phyloP scores from a whole-genome alignment of 768 basidiomycete species.

The Psilocybe tampanensis region DNA sequence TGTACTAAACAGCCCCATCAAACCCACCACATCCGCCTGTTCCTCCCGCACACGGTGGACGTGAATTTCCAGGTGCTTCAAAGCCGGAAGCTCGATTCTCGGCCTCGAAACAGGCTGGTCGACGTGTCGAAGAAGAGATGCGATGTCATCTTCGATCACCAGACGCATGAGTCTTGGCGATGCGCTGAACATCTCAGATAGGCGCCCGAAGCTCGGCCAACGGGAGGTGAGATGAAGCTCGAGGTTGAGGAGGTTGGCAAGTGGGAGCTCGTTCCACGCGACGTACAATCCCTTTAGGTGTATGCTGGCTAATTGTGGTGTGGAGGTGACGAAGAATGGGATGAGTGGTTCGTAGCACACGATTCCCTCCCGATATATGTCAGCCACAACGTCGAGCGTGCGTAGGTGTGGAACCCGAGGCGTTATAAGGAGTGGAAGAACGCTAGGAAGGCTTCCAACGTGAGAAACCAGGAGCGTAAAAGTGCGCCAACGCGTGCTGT shows the following conservation, averaged over 20 bases:
- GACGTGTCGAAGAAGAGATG: slow-evolving; percentile 22
- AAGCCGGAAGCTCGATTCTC: slow-evolving; percentile 14
- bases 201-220: slow-evolving; percentile 23
- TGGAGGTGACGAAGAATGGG: slow-evolving; percentile 23
- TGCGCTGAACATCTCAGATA: slow-evolving; percentile 21
- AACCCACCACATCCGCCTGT: slow-evolving; percentile 18
- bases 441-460: slow-evolving; percentile 24
- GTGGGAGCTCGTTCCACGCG: slow-evolving; percentile 26
- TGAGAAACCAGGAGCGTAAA: slow-evolving; percentile 30
- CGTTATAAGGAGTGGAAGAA: slow-evolving; percentile 20
- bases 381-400: slow-evolving; percentile 24
- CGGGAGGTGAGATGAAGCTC: slow-evolving; percentile 27
- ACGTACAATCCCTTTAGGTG: slow-evolving; percentile 25
- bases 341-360: slow-evolving; percentile 23
- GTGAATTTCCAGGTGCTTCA: slow-evolving; percentile 23
- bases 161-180: slow-evolving; percentile 26
- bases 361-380: slow-evolving; percentile 32
- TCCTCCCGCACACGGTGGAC: slow-evolving; percentile 19
- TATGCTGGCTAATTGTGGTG: slow-evolving; percentile 21
- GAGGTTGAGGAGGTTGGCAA: slow-evolving; percentile 21
- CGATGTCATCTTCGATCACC: slow-evolving; percentile 27
- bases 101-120: slow-evolving; percentile 16
- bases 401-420: slow-evolving; percentile 18
- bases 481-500: slow-evolving; percentile 25
- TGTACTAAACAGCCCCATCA: slow-evolving; percentile 20